These are phyloP conservation scores for Sporothrix curviconia DNA, from an alignment of 2,329 filamentous ascomycete genomes.

Conservation along the genomic window DNA sequence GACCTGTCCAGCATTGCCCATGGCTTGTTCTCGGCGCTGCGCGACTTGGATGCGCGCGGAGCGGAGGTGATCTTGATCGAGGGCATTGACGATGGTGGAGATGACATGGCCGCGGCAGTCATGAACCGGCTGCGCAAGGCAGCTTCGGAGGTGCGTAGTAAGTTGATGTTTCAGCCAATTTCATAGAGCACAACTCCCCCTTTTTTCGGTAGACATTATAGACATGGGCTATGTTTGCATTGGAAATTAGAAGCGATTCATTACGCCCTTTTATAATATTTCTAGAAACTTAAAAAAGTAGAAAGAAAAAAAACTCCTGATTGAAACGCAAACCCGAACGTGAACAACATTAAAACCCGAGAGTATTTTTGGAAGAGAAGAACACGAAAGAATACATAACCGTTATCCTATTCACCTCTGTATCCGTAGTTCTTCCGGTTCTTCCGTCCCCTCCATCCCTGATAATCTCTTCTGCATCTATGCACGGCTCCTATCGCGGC, in stretches of 20 bases:
- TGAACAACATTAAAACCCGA: neutral
- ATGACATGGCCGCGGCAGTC: slow-evolving; percentile 79
- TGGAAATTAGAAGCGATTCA: neutral
- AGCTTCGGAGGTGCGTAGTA: slow-evolving; percentile 53
- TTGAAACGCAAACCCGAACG: too few species aligned
- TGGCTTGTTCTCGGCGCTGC: slow-evolving; percentile 78
- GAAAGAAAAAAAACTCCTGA: neutral
- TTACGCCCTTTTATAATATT: neutral
- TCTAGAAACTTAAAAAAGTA: neutral
- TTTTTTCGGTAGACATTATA: neutral
- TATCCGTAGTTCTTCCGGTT: too few species aligned
- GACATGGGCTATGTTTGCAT: slow-evolving; percentile 14
- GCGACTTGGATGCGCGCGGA: slow-evolving; percentile 72
- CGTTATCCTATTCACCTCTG: too few species aligned
- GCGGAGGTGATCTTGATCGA: slow-evolving; percentile 87
- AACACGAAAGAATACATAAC: neutral
- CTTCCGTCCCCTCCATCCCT: neutral
- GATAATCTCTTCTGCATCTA: neutral
- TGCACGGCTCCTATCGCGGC: slow-evolving; percentile 10
- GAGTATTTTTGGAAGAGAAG: neutral
- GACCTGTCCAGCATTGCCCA: slow-evolving; percentile 71
- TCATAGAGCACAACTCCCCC: neutral
- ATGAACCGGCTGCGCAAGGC: slow-evolving; percentile 81
- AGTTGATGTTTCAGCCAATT: neutral
- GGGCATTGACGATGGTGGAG: slow-evolving; percentile 70